Conservation (phyloP, 2,329 filamentous ascomycete species). For the Fusarium cyanostomum region DNA sequence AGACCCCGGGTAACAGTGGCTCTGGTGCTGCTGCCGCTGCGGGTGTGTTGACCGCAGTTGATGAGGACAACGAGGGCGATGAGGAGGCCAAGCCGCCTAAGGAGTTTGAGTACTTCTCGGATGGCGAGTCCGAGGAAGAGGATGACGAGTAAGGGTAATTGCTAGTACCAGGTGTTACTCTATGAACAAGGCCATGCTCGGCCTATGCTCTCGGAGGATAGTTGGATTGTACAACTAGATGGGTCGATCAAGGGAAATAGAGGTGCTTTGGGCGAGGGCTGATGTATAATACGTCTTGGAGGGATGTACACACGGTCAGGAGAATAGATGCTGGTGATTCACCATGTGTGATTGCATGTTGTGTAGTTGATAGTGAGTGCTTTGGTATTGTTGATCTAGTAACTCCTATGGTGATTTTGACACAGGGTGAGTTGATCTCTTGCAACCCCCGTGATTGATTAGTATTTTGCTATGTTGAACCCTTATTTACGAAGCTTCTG, state of each 20-base stretch:
- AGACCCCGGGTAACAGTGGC: slow-evolving; percentile 51
- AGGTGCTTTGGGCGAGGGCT: slow-evolving; percentile 12
- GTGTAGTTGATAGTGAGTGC: not conserved
- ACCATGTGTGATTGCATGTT: not conserved
- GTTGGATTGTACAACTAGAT: slow-evolving; percentile 41
- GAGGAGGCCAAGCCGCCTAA: slow-evolving; percentile 76
- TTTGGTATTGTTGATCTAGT: not conserved
- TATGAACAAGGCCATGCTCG: not conserved
- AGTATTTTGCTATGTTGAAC: too few relatives aligned
- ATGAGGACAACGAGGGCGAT: slow-evolving; percentile 81
- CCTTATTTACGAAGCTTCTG: not conserved
- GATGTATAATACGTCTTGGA: slow-evolving; percentile 34
- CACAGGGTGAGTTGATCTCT: too few relatives aligned
- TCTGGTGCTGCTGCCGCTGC: slow-evolving; percentile 76
- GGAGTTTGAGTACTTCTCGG: slow-evolving; percentile 83
- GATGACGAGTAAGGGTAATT: slow-evolving; percentile 45
- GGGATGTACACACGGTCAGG: slow-evolving; percentile 26
- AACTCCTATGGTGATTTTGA: not conserved
- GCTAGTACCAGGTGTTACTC: not conserved
- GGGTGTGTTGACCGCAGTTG: slow-evolving; percentile 84
- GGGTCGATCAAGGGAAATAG: slow-evolving; percentile 27
- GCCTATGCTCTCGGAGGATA: not conserved
- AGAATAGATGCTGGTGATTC: slow-evolving; percentile 28
- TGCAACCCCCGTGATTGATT: too few relatives aligned
- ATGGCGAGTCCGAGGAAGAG: slow-evolving; percentile 65